Conservation (phyloP, 768 basidiomycete genomes). For the Chiua virens region DNA sequence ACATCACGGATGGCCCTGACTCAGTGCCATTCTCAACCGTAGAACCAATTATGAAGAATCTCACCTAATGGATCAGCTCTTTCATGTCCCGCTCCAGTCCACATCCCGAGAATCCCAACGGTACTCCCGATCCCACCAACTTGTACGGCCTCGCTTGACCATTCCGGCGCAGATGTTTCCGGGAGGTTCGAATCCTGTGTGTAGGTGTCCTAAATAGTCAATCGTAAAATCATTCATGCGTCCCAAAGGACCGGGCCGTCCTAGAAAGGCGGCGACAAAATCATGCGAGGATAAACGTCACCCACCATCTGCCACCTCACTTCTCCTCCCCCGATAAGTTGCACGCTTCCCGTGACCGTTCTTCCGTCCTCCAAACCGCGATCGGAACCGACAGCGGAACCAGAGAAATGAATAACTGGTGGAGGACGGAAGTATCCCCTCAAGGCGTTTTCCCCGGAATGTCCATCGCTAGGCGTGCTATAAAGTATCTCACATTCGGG, state of each 20-base stretch:
- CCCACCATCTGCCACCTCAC: slow-evolving; percentile 54
- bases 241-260: too few species aligned
- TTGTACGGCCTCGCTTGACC: slow-evolving; percentile 58
- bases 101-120: slow-evolving; percentile 52
- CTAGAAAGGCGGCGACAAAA: too few species aligned
- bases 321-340: slow-evolving; percentile 48
- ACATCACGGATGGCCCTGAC: neutral
- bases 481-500: slow-evolving; percentile 6
- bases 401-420: slow-evolving; percentile 52
- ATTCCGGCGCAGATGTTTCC: slow-evolving; percentile 39
- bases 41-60: neutral
- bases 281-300: neutral
- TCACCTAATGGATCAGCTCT: slow-evolving; percentile 43
- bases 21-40: neutral
- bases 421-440: slow-evolving; percentile 32
- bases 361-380: slow-evolving; percentile 33
- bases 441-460: slow-evolving; percentile 9
- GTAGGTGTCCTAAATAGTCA: slow-evolving; percentile 15
- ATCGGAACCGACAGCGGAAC: slow-evolving; percentile 43
- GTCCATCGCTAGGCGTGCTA: slow-evolving; percentile 7
- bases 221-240: neutral
- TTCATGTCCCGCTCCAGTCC: slow-evolving; percentile 54
- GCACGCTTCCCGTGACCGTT: slow-evolving; percentile 42
- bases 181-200: slow-evolving; percentile 33
- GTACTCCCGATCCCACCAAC: slow-evolving; percentile 55